A percentile compares a stretch with the other conserved stretches of the same genome.
phyloP scores from a whole-genome alignment of 2,329 filamentous ascomycete genomes.

The Penicillium sp. region DNA sequence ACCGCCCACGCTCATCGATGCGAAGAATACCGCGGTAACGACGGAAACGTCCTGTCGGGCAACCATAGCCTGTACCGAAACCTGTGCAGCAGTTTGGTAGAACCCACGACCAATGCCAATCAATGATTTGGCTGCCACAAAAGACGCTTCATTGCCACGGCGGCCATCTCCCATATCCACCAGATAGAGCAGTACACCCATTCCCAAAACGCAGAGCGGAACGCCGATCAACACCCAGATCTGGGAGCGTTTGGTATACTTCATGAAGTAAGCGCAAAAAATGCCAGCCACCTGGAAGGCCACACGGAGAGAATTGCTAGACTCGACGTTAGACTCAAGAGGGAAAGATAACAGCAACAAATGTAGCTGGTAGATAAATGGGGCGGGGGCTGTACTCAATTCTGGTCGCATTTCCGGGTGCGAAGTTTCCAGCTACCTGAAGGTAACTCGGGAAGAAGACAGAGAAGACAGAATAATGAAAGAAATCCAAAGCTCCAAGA shows the following conservation, averaged over 20 bases:
- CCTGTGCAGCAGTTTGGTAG: constrained; percentile 36
- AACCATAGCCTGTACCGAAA: constrained; percentile 39
- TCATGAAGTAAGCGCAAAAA: constrained; percentile 38
- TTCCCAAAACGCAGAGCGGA: constrained; percentile 37
- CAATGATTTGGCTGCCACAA: constrained; percentile 35
- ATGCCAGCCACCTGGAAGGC: constrained; percentile 42
- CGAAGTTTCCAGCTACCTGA: constrained; percentile 40
- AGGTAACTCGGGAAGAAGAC: constrained; percentile 46
- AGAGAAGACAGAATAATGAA: constrained; percentile 39
- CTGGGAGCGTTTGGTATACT: constrained; percentile 39
- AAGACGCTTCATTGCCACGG: constrained; percentile 35
- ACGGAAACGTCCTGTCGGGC: constrained; percentile 38
- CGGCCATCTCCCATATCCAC: constrained; percentile 24
- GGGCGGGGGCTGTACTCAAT: constrained; percentile 17
- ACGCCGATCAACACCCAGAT: constrained; percentile 35
- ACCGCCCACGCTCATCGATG: constrained; percentile 35
- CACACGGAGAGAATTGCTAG: constrained; percentile 34
- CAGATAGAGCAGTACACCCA: constrained; percentile 31
- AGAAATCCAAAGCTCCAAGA: constrained; percentile 39
- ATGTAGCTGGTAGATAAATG: too few relatives aligned
- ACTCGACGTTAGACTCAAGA: not conserved
- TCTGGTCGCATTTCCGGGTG: constrained; percentile 36
- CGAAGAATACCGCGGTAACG: constrained; percentile 39
- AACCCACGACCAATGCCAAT: constrained; percentile 40
- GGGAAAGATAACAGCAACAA: not conserved